Conservation (phyloP, 768 basidiomycete species). For the Agaricus bisporus region DNA sequence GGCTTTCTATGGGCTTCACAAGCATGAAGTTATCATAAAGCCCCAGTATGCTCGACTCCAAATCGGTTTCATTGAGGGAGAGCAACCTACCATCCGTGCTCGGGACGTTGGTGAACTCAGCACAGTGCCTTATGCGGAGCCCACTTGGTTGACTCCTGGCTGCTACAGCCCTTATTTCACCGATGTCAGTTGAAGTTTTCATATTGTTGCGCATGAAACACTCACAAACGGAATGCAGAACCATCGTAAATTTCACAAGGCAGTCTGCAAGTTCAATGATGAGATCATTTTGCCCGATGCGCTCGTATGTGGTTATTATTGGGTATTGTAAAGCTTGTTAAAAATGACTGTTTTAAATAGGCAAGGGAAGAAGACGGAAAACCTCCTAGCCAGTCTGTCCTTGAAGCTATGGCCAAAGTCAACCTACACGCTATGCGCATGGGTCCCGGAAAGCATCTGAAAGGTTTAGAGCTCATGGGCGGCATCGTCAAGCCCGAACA, state of each 20-base stretch:
- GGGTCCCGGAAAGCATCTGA: conserved; percentile 88
- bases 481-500: conserved; percentile 80
- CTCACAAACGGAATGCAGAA: conserved; percentile 34
- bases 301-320: conserved; percentile 11
- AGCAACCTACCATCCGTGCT: conserved; percentile 52
- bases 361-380: conserved; percentile 87
- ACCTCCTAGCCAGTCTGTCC: conserved; percentile 67
- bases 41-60: conserved; percentile 74
- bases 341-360: conserved; percentile 28
- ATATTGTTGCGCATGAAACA: too few species aligned
- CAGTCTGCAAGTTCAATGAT: conserved; percentile 67
- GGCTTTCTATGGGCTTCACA: conserved; percentile 86
- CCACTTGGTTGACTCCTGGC: conserved; percentile 66
- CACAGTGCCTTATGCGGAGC: conserved; percentile 86
- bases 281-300: conserved; percentile 59
- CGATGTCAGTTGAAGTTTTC: conserved; percentile 37
- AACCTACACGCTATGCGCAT: conserved; percentile 89
- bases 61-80: conserved; percentile 68
- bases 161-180: conserved; percentile 78
- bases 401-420: conserved; percentile 69
- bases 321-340: background rate
- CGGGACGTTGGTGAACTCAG: conserved; percentile 61
- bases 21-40: conserved; percentile 76
- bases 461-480: conserved; percentile 63
- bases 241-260: conserved; percentile 58